Evolutionary conservation across 805 yeast genomes (phyloP), one percentile per base, ranked within the genome.

Genomic region (Metschnikowia lachancei): DNA sequence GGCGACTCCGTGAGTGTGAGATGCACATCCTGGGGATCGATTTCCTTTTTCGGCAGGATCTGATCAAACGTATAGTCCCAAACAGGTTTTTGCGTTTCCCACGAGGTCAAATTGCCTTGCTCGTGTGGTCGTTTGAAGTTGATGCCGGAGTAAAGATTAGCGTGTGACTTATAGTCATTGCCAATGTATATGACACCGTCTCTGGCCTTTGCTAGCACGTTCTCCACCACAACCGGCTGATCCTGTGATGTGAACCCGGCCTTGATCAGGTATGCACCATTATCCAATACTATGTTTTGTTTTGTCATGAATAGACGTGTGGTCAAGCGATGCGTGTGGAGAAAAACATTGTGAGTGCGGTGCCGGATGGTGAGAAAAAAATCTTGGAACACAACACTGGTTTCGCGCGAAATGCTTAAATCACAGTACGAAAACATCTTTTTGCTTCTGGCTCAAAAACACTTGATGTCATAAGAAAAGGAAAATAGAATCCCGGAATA

Each of bases 61-160:
- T 54, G 49, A 47, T 62, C 65, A 19, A 89, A 74, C 5, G 84
- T 76, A 53, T 85, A 81, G 63, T 94, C 98, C 99, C 98, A 94
- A 1, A 94, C 77, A 18, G 85, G 83, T 57, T 85, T 85, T 61
- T 94, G 90, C 2, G 87, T 69, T 52, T 88, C 96, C 99, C 98
- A 94, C 32, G 92, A 87, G 0, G 83, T 81, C 42, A 94, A 69
- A 55, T 91, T 95, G 42, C 97, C 97, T 55, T 84, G 82, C 52
- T 90, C 97, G 47, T 81, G 81, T 0, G 99, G 97, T 45, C 98
- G 72, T 50, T 85, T 77, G 64, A 85, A 79, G 17, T 76, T 75
- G 5, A 91, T 74, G 0, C 90, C 87, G 0, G 95, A 81, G 31
- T 81, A 82, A 59, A 90, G 94, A 49, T 77, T 79, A 39, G 92